Conservation (phyloP, 306 rosid genomes). For the Argentina anserina region DNA sequence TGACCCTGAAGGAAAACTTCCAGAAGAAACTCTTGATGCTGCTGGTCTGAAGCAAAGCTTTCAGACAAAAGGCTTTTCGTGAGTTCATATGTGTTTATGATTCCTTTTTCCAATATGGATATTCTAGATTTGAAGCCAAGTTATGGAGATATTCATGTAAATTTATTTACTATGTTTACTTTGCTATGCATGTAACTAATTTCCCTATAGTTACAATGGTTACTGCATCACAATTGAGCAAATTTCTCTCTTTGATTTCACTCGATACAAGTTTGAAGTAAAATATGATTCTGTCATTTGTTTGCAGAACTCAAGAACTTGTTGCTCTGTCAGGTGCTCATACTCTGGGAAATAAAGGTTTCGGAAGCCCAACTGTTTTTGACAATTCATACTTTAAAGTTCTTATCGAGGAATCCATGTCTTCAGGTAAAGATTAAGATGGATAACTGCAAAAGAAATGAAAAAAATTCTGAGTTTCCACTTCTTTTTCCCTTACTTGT, state of each 20-base stretch:
- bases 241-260: not conserved
- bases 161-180: not conserved
- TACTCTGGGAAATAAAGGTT: conserved; percentile 90
- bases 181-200: not conserved
- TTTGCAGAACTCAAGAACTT: conserved; percentile 76
- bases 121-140: not conserved
- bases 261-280: conserved; percentile 5
- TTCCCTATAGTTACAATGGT: not conserved
- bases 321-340: conserved; percentile 97
- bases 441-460: not conserved
- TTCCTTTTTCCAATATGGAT: not conserved
- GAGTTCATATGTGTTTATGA: conserved; percentile 37
- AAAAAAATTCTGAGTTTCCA: not conserved
- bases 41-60: conserved; percentile 71
- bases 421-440: conserved; percentile 49
- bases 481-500: not conserved
- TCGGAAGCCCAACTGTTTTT: conserved; percentile 74
- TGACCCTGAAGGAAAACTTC: conserved; percentile 91
- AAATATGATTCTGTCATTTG: conserved; percentile 20
- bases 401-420: conserved; percentile 74
- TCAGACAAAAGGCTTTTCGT: conserved; percentile 76
- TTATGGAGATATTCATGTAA: not conserved
- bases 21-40: conserved; percentile 77
- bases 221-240: not conserved
- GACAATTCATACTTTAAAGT: conserved; percentile 87